These are phyloP conservation scores for Claviceps sorghi DNA, from an alignment of 2,329 filamentous ascomycete genomes.

Conservation along the genomic window DNA sequence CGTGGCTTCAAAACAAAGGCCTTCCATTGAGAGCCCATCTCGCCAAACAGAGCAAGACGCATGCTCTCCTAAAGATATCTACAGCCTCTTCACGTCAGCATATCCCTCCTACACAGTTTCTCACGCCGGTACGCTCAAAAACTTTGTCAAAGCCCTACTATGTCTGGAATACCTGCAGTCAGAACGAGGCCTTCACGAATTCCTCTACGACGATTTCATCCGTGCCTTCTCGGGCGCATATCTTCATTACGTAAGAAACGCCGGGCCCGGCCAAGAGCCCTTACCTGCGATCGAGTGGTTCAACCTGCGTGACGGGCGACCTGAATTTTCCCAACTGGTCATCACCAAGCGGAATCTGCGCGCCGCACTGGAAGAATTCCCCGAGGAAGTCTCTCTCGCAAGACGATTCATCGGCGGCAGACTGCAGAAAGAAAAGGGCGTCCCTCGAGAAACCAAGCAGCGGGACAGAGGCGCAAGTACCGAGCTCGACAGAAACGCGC, in stretches of 20 bases:
- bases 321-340: constrained; percentile 18
- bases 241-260: constrained; percentile 22
- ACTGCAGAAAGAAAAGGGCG: neutral
- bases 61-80: constrained; percentile 8
- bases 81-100: constrained; percentile 22
- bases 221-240: constrained; percentile 28
- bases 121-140: constrained; percentile 22
- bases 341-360: constrained; percentile 22
- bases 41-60: neutral
- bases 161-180: constrained; percentile 26
- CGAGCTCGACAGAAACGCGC: constrained; percentile 2
- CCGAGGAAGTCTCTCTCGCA: constrained; percentile 15
- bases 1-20: neutral
- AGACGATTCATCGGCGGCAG: constrained; percentile 1
- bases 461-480: neutral
- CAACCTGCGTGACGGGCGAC: constrained; percentile 15
- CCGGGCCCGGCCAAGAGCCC: constrained; percentile 12
- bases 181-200: constrained; percentile 22
- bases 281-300: constrained; percentile 29
- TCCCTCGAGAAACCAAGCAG: neutral
- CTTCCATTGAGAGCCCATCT: neutral
- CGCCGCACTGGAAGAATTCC: constrained; percentile 20
- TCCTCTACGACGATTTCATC: constrained; percentile 39
- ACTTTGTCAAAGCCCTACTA: constrained; percentile 31
- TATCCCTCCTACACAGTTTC: constrained; percentile 31